Conservation (phyloP, 495 filamentous ascomycete genomes). For the Penicillium canescens region DNA sequence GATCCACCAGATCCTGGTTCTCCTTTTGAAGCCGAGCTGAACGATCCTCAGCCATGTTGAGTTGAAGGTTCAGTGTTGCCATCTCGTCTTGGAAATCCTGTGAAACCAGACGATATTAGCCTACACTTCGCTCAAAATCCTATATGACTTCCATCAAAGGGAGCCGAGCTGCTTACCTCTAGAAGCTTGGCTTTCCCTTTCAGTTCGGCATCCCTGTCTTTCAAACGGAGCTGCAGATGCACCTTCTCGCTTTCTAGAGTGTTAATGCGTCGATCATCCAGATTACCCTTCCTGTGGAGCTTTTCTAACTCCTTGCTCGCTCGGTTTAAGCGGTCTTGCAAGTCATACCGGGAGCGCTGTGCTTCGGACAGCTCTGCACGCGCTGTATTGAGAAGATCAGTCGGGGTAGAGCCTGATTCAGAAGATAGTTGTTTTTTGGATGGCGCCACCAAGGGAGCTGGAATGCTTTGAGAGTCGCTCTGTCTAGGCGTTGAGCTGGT, state of each 20-base stretch:
- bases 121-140: no score
- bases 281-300: constrained; percentile 54
- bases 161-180: constrained; percentile 50
- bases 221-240: constrained; percentile 59
- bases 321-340: constrained; percentile 60
- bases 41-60: constrained; percentile 80
- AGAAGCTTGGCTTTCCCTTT: constrained; percentile 77
- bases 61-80: constrained; percentile 77
- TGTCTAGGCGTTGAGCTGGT: constrained; percentile 5
- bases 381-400: constrained; percentile 48
- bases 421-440: constrained; percentile 25
- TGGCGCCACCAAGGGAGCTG: constrained; percentile 17
- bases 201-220: constrained; percentile 83
- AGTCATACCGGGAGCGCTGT: constrained; percentile 66
- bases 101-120: constrained; percentile 1
- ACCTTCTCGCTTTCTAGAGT: constrained; percentile 64
- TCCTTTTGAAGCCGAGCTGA: constrained; percentile 69
- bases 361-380: constrained; percentile 69
- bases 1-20: constrained; percentile 82
- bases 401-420: constrained; percentile 20
- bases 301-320: constrained; percentile 62
- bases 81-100: constrained; percentile 90
- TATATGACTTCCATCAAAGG: no score
- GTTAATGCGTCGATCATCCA: constrained; percentile 57
- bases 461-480: constrained; percentile 13